phyloP scores from a whole-genome alignment of 257 asterid species.

The Dorcoceras hygrometricum region DNA sequence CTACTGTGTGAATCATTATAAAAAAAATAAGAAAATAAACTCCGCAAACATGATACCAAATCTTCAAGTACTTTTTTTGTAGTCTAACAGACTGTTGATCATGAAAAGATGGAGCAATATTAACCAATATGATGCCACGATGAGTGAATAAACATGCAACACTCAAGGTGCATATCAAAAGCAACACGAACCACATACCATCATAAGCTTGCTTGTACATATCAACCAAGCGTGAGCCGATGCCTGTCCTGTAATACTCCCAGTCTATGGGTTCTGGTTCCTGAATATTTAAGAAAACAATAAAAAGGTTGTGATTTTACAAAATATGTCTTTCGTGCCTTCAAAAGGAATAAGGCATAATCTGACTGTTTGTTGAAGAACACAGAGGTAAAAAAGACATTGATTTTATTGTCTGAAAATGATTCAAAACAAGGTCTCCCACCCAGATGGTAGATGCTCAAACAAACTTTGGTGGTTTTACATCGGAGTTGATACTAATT shows the following conservation, averaged over 20 bases:
- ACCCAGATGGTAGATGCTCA: not conserved
- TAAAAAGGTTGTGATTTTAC: not conserved
- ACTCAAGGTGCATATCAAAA: not conserved
- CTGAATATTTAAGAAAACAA: conserved; percentile 34
- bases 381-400: not conserved
- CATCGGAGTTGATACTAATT: not conserved
- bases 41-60: not conserved
- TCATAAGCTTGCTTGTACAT: conserved; percentile 93
- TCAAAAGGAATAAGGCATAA: conserved; percentile 1
- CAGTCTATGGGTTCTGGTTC: conserved; percentile 95
- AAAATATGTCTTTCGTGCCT: not conserved
- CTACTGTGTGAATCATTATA: not conserved
- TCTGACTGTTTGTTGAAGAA: not conserved
- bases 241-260: conserved; percentile 90
- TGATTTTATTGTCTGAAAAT: not conserved
- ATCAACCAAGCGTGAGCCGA: conserved; percentile 90
- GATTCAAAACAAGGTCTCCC: not conserved
- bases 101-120: not conserved
- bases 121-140: not conserved
- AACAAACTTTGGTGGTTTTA: not conserved
- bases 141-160: too few species aligned
- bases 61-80: not conserved
- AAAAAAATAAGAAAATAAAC: not conserved
- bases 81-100: not conserved
- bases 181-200: conserved; percentile 38